Evolutionary conservation across 768 basidiomycete genomes (phyloP).

Genomic region (Suillus fuscotomentosus): DNA sequence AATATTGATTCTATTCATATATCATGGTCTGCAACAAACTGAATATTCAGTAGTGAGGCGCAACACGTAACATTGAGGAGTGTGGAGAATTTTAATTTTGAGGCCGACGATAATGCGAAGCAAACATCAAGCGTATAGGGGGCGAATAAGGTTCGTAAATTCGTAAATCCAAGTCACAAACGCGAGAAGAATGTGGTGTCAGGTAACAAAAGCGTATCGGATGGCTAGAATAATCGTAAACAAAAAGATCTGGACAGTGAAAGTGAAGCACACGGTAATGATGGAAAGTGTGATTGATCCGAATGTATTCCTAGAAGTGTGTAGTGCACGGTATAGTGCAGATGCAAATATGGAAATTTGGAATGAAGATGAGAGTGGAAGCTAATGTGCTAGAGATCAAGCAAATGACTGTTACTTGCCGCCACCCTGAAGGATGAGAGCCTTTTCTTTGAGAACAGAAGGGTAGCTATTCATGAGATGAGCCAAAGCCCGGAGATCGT

Average conservation of each 20-base stretch:
- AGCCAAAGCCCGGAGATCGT: conserved; percentile 80
- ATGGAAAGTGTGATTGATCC: not conserved
- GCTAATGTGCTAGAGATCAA: not conserved
- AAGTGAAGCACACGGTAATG: not conserved
- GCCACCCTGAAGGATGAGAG: conserved; percentile 29
- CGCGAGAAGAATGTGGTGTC: not conserved
- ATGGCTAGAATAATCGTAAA: conserved; percentile 1
- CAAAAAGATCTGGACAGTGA: not conserved
- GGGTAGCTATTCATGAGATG: conserved; percentile 90
- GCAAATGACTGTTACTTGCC: conserved; percentile 16
- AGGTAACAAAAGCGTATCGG: not conserved
- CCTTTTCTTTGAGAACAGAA: conserved; percentile 79
- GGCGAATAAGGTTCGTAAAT: not conserved
- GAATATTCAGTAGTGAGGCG: not conserved
- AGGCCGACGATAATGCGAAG: not conserved
- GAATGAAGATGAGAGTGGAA: conserved; percentile 1
- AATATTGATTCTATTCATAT: not conserved
- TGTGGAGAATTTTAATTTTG: not conserved
- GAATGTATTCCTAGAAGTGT: conserved; percentile 4
- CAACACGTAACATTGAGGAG: not conserved
- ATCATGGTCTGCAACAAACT: not conserved
- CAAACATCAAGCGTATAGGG: not conserved
- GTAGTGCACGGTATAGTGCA: conserved; percentile 1
- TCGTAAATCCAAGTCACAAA: conserved; percentile 4
- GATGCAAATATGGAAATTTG: not conserved